Evolutionary conservation across 129 eudicot species (phyloP).

Genomic region (Silybum marianum): DNA sequence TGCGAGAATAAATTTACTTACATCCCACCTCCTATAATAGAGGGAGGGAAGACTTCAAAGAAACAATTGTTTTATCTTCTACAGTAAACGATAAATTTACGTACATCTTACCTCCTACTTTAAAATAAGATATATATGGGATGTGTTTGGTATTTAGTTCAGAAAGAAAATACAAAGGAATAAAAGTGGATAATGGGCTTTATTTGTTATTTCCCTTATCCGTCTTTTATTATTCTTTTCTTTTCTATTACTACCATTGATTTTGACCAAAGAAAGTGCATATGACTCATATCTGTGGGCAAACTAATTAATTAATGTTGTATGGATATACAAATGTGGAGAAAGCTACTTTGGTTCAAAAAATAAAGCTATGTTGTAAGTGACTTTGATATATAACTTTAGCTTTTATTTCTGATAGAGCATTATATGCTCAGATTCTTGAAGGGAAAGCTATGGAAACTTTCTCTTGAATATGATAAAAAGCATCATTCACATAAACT

Average conservation of each 20-base stretch:
- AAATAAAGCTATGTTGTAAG: neutral
- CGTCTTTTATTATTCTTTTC: too few species aligned
- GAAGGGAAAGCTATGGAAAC: constrained; percentile 20
- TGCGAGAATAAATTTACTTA: too few species aligned
- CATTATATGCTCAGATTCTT: constrained; percentile 21
- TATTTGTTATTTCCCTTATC: neutral
- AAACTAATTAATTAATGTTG: constrained; percentile 15
- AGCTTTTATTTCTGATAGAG: constrained; percentile 28
- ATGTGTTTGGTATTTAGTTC: too few species aligned
- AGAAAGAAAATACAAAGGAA: too few species aligned
- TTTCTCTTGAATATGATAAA: constrained; percentile 15
- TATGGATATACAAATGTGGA: constrained; percentile 23
- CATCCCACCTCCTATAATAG: too few species aligned
- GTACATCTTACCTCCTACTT: neutral
- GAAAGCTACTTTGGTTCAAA: constrained; percentile 26
- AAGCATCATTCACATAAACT: constrained; percentile 26
- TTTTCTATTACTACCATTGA: neutral
- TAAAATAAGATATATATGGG: too few species aligned
- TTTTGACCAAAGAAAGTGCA: neutral
- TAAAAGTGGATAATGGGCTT: neutral
- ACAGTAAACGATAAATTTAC: too few species aligned
- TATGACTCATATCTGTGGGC: constrained; percentile 16
- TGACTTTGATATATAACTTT: constrained; percentile 2
- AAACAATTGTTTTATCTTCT: too few species aligned
- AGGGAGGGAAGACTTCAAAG: too few species aligned